These are phyloP conservation scores for Oenanthe javanica DNA, from an alignment of 140 eudicot genomes.

Conservation along the genomic window DNA sequence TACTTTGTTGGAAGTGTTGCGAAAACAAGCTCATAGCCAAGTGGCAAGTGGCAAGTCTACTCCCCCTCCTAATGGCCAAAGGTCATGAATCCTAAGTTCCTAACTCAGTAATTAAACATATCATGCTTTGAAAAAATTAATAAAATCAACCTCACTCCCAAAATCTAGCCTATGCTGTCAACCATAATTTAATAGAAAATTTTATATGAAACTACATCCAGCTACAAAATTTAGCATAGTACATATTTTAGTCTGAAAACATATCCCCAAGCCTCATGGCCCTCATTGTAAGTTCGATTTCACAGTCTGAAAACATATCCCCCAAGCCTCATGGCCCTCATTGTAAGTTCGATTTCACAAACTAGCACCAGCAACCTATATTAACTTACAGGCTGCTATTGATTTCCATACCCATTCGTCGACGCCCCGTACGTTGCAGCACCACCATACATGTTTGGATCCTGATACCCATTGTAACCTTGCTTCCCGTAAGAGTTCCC, in stretches of 20 bases:
- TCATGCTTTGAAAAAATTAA: not conserved
- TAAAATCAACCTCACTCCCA: not conserved
- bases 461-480: slow-evolving; percentile 51
- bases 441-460: slow-evolving; percentile 47
- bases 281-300: no score
- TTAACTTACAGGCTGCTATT: slow-evolving; percentile 57
- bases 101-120: not conserved
- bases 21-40: not conserved
- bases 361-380: slow-evolving; percentile 4
- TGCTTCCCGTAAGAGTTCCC: slow-evolving; percentile 57
- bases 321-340: slow-evolving; percentile 8
- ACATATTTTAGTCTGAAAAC: slow-evolving; percentile 4
- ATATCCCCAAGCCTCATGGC: no score
- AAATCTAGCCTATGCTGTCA: not conserved
- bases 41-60: not conserved
- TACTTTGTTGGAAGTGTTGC: not conserved
- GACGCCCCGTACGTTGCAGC: slow-evolving; percentile 37
- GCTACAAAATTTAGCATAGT: slow-evolving; percentile 22
- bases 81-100: not conserved
- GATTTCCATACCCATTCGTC: slow-evolving; percentile 52
- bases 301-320: no score
- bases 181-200: not conserved
- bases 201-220: not conserved
- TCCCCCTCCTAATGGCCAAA: not conserved
- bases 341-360: slow-evolving; percentile 11